Evolutionary conservation across 345 rosid species (phyloP).

Genomic region (Raphanus sativus): DNA sequence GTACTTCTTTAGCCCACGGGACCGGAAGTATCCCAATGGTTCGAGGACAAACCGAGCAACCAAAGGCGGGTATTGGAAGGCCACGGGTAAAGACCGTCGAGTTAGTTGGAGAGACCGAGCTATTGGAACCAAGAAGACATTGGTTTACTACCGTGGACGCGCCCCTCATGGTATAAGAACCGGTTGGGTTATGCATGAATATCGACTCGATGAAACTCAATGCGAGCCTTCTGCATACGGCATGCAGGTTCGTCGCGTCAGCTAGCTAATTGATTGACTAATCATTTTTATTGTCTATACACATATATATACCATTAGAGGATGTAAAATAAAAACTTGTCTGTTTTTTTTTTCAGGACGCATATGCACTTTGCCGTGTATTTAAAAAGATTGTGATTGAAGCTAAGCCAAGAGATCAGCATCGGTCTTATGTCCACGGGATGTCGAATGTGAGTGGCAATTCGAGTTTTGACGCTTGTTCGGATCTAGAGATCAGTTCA

Average conservation of each 20-base stretch:
- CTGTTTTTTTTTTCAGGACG: conserved; percentile 19
- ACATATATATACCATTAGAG: background rate
- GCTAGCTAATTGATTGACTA: background rate
- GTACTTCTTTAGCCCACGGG: conserved; percentile 45
- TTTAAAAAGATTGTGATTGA: conserved; percentile 38
- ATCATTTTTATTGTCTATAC: background rate
- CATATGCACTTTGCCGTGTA: conserved; percentile 45
- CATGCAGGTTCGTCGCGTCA: conserved; percentile 29
- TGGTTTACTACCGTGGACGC: conserved; percentile 42
- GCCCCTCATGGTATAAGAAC: conserved; percentile 44
- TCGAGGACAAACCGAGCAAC: conserved; percentile 44
- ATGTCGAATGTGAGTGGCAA: conserved; percentile 33
- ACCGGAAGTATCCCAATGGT: conserved; percentile 42
- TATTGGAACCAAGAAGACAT: conserved; percentile 41
- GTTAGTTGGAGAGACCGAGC: conserved; percentile 40
- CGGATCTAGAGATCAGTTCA: conserved; percentile 40
- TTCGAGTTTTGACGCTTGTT: conserved; percentile 38
- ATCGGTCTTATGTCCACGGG: conserved; percentile 30
- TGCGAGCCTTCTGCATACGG: conserved; percentile 38
- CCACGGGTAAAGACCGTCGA: conserved; percentile 43
- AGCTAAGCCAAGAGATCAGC: conserved; percentile 40
- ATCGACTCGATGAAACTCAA: conserved; percentile 39
- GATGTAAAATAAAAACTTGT: background rate
- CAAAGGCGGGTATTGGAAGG: conserved; percentile 44
- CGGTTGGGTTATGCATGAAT: conserved; percentile 47